A percentile compares a stretch with the other conserved stretches of the same genome.
Evolutionary conservation across 108 stramenopile genomes (phyloP).

Genomic region (Cyclotella atomus): DNA sequence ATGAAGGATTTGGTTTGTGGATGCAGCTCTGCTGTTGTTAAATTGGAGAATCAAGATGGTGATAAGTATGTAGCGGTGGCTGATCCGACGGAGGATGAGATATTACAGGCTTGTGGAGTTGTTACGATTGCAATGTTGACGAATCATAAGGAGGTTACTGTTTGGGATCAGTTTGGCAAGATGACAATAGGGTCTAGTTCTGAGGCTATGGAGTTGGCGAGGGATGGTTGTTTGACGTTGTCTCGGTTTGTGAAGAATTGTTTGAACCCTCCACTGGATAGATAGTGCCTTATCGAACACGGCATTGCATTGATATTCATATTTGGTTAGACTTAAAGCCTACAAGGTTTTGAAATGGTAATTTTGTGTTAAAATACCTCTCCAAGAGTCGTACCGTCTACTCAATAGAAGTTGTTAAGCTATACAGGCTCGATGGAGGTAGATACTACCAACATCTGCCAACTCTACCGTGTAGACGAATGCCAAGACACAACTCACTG

Average conservation of each 20-base stretch:
- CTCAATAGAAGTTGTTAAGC: no score
- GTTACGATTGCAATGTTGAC: constrained; percentile 77
- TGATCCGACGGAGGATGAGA: constrained; percentile 74
- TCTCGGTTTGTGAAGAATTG: constrained; percentile 74
- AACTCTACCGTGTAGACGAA: neutral
- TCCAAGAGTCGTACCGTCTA: no score
- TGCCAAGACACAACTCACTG: neutral
- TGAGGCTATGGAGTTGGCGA: constrained; percentile 75
- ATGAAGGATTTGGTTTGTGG: constrained; percentile 72
- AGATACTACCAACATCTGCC: neutral
- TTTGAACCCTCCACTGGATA: neutral
- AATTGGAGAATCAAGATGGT: constrained; percentile 2
- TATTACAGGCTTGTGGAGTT: constrained; percentile 51
- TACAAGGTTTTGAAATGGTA: no score
- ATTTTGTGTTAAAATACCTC: no score
- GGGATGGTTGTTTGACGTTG: constrained; percentile 81
- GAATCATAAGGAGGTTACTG: constrained; percentile 79
- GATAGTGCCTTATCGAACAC: no score
- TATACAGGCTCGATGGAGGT: no score
- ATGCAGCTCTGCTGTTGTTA: constrained; percentile 63
- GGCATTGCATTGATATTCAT: no score
- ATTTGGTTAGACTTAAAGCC: no score
- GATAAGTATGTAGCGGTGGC: constrained; percentile 45
- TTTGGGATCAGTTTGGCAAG: constrained; percentile 77
- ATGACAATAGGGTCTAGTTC: constrained; percentile 50